Conservation (phyloP, 768 basidiomycete species). For the Trametes maxima region DNA sequence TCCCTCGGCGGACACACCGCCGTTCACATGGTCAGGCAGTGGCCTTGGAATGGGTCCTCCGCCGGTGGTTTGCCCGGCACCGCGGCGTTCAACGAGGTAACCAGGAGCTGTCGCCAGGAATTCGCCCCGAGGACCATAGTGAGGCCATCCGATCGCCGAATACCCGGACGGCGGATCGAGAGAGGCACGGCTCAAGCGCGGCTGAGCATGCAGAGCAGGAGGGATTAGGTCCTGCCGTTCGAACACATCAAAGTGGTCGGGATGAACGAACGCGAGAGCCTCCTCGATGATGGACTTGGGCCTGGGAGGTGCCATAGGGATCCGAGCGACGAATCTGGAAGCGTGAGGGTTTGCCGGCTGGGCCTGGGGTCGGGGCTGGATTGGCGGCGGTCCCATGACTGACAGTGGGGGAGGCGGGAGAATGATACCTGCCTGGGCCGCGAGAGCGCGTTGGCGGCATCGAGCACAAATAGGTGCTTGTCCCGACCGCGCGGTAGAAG, state of each 20-base stretch:
- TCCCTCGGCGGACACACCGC: neutral
- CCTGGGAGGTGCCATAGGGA: neutral
- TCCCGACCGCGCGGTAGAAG: neutral
- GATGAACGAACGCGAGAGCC: constrained; percentile 2
- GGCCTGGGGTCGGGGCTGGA: neutral
- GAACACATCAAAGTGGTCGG: constrained; percentile 6
- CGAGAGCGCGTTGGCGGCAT: neutral
- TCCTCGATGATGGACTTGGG: neutral
- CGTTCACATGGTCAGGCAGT: too few species aligned
- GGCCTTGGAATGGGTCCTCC: too few species aligned
- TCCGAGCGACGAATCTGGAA: neutral
- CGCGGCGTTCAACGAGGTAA: too few species aligned
- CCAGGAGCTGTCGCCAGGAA: neutral
- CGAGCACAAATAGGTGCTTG: neutral
- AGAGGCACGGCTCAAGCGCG: neutral
- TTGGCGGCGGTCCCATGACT: constrained; percentile 1
- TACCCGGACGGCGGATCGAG: neutral
- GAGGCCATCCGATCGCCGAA: neutral
- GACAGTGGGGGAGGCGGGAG: neutral
- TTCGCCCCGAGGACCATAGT: constrained; percentile 11
- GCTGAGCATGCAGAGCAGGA: neutral
- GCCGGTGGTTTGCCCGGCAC: too few species aligned
- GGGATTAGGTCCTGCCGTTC: neutral
- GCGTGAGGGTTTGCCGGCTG: neutral
- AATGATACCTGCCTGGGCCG: neutral